These are phyloP conservation scores for Alloascoidea africana DNA, from an alignment of 805 yeast genomes.

Conservation along the genomic window DNA sequence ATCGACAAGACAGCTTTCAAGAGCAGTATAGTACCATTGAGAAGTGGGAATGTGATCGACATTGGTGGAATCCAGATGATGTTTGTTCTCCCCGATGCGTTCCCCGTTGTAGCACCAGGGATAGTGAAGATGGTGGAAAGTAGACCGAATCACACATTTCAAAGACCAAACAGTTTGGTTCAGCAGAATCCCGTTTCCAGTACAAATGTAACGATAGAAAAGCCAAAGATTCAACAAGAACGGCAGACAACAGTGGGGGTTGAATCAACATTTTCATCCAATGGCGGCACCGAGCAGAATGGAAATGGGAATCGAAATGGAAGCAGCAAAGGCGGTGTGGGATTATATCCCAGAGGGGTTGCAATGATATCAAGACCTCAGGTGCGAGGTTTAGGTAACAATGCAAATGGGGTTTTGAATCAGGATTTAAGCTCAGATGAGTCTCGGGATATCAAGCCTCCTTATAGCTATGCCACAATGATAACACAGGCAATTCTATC, in stretches of 20 bases:
- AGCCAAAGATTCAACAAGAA: too few species aligned
- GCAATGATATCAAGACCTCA: constrained; percentile 26
- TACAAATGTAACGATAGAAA: too few species aligned
- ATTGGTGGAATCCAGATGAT: constrained; percentile 98
- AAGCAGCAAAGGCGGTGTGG: not conserved
- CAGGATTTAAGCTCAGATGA: constrained; percentile 68
- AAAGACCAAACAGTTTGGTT: not conserved
- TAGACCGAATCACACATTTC: not conserved
- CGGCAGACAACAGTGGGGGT: not conserved
- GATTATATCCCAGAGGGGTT: constrained; percentile 24
- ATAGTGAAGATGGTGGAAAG: not conserved
- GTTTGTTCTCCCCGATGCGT: constrained; percentile 89
- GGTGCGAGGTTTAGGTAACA: constrained; percentile 17
- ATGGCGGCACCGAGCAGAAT: not conserved
- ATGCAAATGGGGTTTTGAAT: constrained; percentile 13
- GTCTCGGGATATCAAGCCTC: constrained; percentile 88
- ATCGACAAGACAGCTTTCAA: constrained; percentile 50
- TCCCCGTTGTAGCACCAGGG: constrained; percentile 42
- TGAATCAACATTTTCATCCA: not conserved
- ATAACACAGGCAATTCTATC: constrained; percentile 93
- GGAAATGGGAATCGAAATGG: not conserved
- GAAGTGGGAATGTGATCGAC: constrained; percentile 84
- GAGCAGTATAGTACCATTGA: constrained; percentile 29
- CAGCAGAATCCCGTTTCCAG: not conserved
- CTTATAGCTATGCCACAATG: constrained; percentile 95